Evolutionary conservation across 108 stramenopile species (phyloP), one percentile per base, ranked within the genome.

Genomic region (Nannochloropsis salina): DNA sequence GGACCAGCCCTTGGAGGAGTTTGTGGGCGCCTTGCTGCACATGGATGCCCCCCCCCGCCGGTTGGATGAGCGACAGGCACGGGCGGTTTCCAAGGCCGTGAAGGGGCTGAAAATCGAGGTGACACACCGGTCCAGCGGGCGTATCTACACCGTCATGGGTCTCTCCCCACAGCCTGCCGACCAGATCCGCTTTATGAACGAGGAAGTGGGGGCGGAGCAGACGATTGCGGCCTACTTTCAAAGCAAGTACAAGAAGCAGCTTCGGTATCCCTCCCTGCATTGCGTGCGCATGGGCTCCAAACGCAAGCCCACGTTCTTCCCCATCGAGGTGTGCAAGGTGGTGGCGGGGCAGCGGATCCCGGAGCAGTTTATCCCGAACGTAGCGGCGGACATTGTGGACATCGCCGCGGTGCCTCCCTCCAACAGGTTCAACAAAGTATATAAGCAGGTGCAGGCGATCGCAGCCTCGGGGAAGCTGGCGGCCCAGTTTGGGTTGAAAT

Each of bases 1-100:
- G n/a, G 44, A 61, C 22, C 81, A 84, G 88, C 88, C 88, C 79
- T 31, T 88, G 84, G 84, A 85, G 82, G 18, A 44, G 9, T 74
- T 74, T 74, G 61, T 74, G 61, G 61, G 20, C 20, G 61, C 61
- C 61, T 74, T 74, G 61, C 8, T 74, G 61, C 20, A n/a, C 61
- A 74, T 74, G 61, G 20, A 74, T 15, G 20, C 3, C 4, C 61
- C 61, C 61, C 3, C 61, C 20, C 20, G 61, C 4, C 15, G n/a
- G 61, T n/a, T 74, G 61, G 61, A 74, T n/a, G 61, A 74, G 3
- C 61, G 61, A n/a, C 61, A 74, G n/a, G 61, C 61, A 74, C 15
- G n/a, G 61, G 61, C 61, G 61, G 61, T 74, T 3, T 74, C 61
- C 61, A 74, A 74, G 61, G 61, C 61, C 6, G 61, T 74, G 61